phyloP scores from a whole-genome alignment of 306 rosid species.

The Benincasa hispida region DNA sequence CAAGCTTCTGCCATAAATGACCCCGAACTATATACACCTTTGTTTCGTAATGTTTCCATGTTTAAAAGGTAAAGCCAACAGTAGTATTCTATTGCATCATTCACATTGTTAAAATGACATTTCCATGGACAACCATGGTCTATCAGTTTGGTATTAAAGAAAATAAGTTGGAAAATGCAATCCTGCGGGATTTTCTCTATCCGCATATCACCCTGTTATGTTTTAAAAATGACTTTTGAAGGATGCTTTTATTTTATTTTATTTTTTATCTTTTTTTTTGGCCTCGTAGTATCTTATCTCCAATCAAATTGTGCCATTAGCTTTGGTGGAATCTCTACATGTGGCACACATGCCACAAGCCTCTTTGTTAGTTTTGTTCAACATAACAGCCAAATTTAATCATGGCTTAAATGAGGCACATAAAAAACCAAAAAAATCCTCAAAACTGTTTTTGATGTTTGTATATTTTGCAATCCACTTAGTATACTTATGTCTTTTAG shows the following conservation, averaged over 20 bases:
- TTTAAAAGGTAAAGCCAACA: slow-evolving; percentile 50
- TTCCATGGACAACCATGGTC: neutral
- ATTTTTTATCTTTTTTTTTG: neutral
- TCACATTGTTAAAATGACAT: neutral
- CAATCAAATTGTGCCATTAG: neutral
- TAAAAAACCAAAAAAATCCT: neutral
- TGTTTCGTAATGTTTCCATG: slow-evolving; percentile 77
- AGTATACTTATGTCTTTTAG: neutral
- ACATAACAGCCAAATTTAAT: neutral
- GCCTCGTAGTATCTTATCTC: neutral
- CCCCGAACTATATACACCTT: slow-evolving; percentile 58
- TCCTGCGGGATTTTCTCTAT: neutral
- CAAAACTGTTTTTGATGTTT: neutral
- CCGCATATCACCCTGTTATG: neutral
- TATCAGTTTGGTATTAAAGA: neutral
- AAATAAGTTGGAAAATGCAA: too few relatives aligned
- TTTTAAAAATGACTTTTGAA: neutral
- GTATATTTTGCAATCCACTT: neutral
- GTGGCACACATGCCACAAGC: neutral
- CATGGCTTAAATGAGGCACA: neutral
- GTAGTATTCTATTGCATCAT: neutral
- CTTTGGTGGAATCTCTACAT: neutral
- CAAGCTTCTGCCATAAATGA: slow-evolving; percentile 42
- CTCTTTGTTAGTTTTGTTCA: neutral
- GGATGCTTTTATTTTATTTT: too few relatives aligned